Evolutionary conservation across 257 asterid genomes (phyloP), one percentile per base, ranked within the genome.

Genomic region (Solanum lycopersicoides): DNA sequence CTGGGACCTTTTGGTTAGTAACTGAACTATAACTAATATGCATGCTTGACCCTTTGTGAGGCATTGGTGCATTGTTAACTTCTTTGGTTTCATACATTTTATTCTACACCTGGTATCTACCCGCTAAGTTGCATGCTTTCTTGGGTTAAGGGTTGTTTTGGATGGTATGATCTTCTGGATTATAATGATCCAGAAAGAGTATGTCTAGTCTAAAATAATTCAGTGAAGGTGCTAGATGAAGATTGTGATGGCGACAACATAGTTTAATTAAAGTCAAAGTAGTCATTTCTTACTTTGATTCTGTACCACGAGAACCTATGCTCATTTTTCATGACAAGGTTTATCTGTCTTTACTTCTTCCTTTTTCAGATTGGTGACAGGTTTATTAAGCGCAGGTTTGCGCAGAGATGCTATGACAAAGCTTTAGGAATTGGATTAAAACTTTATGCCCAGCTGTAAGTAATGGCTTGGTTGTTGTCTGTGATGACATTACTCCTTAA

Each of bases 1-100:
- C 83, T 96, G 99, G 99, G 99, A 95, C 93, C 97, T 93, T 91
- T 88, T 92, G 98, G 99, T 96, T 69, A 89, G 98, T 91, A 66
- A 18, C 37, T 63, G 34, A n/a, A 37, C 30, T 45, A 80, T 37
- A 80, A 25, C 34, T 85, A 42, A 56, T 53, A 18, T 82, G 69
- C 69, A 32, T 82, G 32, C 21, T 82, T 82, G 18, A 11, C 44
- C 18, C 32, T 50, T 10, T 79, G 30, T 28, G 50, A 25, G 16
- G n/a, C 45, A 79, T 15, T 28, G 41, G 39, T 45, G 84, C 12
- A 45, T 85, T 35, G 83, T 37, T 30, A 45, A 28, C 18, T 87
- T 50, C 34, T 83, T 53, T 65, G 28, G 37, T 65, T 50, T 71
- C 59, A 20, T 18, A 41, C 32, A 35, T 35, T 18, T 71, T 60